Evolutionary conservation across 331 rosid species (phyloP), one percentile per base, ranked within the genome.

Genomic region (Rosa hybrid): DNA sequence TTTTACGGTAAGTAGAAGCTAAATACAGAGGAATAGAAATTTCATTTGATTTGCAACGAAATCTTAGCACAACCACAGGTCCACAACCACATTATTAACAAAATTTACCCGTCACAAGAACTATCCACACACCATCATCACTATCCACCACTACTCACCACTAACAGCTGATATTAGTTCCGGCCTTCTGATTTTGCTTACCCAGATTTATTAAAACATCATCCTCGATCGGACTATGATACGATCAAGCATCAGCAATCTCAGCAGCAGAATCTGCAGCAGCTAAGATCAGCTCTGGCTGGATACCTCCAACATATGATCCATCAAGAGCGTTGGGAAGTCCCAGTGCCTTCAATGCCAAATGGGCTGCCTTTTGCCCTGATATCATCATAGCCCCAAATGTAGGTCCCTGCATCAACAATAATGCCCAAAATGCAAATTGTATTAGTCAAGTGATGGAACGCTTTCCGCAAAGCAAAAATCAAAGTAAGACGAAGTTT

Each of bases 311-410:
- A 13, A 44, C 87, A 25, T 59, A n/a, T 10, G 92, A 81, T 65
- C 92, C 97, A 64, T 87, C 91, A 70, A 90, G 27, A 69, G 85
- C 87, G 53, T 91, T 91, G 46, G 91, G 89, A 51, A 83, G 90
- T 49, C 94, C 94, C 76, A 89, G 56, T 1, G 94, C 21, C 81
- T 84, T 86, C 82, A 93, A 72, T 0, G 92, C 92, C 87, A 93
- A 75, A 81, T 91, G 96, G 0, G 96, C 96, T 76, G 97, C 94
- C 73, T 91, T 93, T 76, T 89, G 92, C 78, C 96, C 96, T 16
- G 96, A 91, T 34, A 93, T 90, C 96, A 93, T 91, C 94, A 93
- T 93, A 6, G 96, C 97, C 70, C 96, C 94, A 68, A 91, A 91
- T 7, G 96, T 93, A 20, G 97, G 97, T 57, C 97, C 96, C 92